Conservation (phyloP, 2,329 filamentous ascomycete genomes). For the Nemania serpens region DNA sequence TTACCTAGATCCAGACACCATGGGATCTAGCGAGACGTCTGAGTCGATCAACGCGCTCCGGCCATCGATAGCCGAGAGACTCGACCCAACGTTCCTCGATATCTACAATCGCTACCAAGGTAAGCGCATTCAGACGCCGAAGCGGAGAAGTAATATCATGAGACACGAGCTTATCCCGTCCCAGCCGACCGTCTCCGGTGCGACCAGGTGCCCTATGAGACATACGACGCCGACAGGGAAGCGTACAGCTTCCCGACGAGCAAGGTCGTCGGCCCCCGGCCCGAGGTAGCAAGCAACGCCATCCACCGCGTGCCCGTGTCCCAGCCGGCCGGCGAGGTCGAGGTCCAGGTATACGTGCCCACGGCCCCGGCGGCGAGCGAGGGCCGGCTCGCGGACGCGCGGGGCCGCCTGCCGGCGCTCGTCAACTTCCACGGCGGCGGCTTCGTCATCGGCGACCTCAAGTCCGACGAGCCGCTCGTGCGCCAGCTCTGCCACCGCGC, state of each 20-base stretch:
- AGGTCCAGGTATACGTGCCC: conserved; percentile 52
- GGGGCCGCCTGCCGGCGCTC: conserved; percentile 51
- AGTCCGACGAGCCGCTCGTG: conserved; percentile 55
- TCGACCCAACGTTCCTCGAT: conserved; percentile 53
- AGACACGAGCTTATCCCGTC: conserved; percentile 31
- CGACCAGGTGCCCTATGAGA: conserved; percentile 39
- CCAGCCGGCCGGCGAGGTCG: conserved; percentile 36
- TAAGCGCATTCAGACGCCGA: conserved; percentile 29
- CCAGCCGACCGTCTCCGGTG: conserved; percentile 33
- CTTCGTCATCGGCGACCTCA: conserved; percentile 55
- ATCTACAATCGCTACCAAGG: conserved; percentile 49
- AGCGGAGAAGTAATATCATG: not conserved
- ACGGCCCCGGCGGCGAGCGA: conserved; percentile 36
- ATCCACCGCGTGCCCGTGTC: conserved; percentile 35
- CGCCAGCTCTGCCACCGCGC: conserved; percentile 51
- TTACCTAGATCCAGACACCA: conserved; percentile 10
- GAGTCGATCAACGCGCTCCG: conserved; percentile 51
- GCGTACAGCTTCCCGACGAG: conserved; percentile 35
- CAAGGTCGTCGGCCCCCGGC: conserved; percentile 26
- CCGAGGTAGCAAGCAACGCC: conserved; percentile 33
- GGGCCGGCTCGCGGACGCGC: conserved; percentile 26
- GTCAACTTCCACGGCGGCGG: conserved; percentile 56
- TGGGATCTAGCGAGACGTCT: conserved; percentile 32
- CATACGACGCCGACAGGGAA: conserved; percentile 33
- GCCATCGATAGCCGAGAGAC: conserved; percentile 50